Evolutionary conservation across 2,329 filamentous ascomycete genomes (phyloP).

Genomic region (Monilinia vaccinii-corymbosi): DNA sequence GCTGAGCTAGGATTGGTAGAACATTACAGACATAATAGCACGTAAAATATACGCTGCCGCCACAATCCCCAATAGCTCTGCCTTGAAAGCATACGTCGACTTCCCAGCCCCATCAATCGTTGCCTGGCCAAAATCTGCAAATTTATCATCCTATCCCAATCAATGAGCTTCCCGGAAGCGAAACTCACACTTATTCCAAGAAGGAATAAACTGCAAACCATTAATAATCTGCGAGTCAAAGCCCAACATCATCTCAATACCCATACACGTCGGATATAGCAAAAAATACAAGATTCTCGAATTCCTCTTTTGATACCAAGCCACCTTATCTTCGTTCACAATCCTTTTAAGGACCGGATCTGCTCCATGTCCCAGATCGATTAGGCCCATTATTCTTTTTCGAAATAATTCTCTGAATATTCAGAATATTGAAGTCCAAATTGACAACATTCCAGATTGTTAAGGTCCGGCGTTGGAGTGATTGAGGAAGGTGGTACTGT

Average conservation of each 20-base stretch:
- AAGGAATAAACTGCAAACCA: conserved; percentile 31
- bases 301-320: conserved; percentile 34
- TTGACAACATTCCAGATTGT: neutral
- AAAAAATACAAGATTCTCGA: conserved; percentile 32
- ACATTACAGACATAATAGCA: conserved; percentile 43
- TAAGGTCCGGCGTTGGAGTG: neutral
- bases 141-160: neutral
- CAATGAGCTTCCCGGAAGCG: neutral
- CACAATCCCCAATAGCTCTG: conserved; percentile 14
- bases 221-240: conserved; percentile 45
- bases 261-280: conserved; percentile 41
- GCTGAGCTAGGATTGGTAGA: conserved; percentile 42
- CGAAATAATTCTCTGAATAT: neutral
- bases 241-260: conserved; percentile 45
- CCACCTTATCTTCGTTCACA: conserved; percentile 32
- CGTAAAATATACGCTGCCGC: conserved; percentile 45
- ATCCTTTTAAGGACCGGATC: conserved; percentile 34
- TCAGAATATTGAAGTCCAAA: neutral
- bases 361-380: conserved; percentile 9
- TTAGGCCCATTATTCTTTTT: neutral
- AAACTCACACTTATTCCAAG: conserved; percentile 27
- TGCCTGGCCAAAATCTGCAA: neutral
- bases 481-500: conserved; percentile 5
- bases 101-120: conserved; percentile 2
- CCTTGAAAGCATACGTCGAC: neutral